phyloP scores from a whole-genome alignment of 2,329 filamentous ascomycete species.

The Talaromyces marneffei region DNA sequence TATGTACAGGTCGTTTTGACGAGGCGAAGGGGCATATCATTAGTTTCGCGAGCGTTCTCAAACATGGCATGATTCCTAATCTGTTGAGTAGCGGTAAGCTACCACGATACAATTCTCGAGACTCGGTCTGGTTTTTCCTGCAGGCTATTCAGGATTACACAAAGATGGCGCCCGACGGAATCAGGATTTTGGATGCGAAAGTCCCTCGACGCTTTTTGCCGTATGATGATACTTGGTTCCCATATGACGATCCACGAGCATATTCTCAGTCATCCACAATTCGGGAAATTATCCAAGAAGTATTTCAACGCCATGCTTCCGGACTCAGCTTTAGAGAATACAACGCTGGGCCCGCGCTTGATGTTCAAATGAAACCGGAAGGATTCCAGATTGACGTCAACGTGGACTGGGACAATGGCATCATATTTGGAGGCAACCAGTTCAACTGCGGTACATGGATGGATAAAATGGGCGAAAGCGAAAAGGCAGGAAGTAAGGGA shows the following conservation, averaged over 20 bases:
- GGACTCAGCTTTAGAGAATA: constrained; percentile 92
- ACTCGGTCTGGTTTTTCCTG: constrained; percentile 97
- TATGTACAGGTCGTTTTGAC: constrained; percentile 79
- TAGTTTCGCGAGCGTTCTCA: constrained; percentile 90
- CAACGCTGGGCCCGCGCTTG: constrained; percentile 81
- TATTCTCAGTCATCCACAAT: constrained; percentile 81
- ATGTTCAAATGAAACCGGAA: constrained; percentile 85
- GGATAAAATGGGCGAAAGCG: constrained; percentile 99
- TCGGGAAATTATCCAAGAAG: constrained; percentile 86
- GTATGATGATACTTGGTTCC: constrained; percentile 94
- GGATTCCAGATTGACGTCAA: constrained; percentile 89
- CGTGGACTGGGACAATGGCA: constrained; percentile 83
- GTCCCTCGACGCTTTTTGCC: constrained; percentile 83
- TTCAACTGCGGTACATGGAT: constrained; percentile 98
- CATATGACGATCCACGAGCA: constrained; percentile 70
- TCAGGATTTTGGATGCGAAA: constrained; percentile 66
- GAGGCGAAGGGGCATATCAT: constrained; percentile 92
- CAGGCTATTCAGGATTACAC: constrained; percentile 94
- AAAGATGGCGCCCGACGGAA: constrained; percentile 70
- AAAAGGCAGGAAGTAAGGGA: constrained; percentile 83
- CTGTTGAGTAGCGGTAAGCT: constrained; percentile 77
- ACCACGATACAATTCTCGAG: constrained; percentile 90
- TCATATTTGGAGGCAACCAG: constrained; percentile 92
- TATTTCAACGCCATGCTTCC: constrained; percentile 81
- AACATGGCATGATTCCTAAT: constrained; percentile 98